A percentile compares a stretch with the other conserved stretches of the same genome.
phyloP scores from a whole-genome alignment of 192 early-diverging fungal genomes.

The Linnemannia schmuckeri region DNA sequence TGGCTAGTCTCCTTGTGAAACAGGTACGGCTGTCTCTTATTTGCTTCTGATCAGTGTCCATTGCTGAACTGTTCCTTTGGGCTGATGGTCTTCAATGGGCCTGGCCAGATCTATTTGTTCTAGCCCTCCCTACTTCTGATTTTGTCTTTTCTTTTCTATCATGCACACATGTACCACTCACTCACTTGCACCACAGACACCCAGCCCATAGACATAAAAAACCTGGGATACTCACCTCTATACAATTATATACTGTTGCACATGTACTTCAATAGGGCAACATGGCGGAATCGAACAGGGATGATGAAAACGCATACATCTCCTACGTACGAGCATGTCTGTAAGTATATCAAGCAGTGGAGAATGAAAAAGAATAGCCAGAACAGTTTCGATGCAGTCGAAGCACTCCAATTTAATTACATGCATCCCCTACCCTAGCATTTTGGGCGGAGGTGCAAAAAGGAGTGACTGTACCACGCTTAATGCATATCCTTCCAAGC shows the following conservation, averaged over 20 bases:
- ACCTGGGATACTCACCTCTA: no score
- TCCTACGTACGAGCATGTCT: slow-evolving; percentile 50
- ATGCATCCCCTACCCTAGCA: neutral
- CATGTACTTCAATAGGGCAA: slow-evolving; percentile 22
- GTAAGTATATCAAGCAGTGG: slow-evolving; percentile 24
- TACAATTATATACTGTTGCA: no score
- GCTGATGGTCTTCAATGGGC: neutral
- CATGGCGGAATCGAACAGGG: slow-evolving; percentile 37
- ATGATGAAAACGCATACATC: slow-evolving; percentile 52
- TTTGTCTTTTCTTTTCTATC: neutral
- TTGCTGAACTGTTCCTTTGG: neutral
- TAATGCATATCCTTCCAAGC: neutral
- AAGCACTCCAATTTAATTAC: neutral
- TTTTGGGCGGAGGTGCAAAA: no score
- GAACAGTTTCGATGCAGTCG: neutral
- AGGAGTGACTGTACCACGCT: neutral
- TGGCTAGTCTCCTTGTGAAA: slow-evolving; percentile 52
- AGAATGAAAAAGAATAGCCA: neutral
- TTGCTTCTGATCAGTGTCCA: neutral
- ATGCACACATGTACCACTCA: neutral
- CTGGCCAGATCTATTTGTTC: neutral
- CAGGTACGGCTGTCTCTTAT: slow-evolving; percentile 21
- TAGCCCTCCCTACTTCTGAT: neutral
- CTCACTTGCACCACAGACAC: no score
- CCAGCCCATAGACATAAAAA: no score